Conservation (phyloP, 192 early-diverging fungal species). For the Coemansia javaensis region DNA sequence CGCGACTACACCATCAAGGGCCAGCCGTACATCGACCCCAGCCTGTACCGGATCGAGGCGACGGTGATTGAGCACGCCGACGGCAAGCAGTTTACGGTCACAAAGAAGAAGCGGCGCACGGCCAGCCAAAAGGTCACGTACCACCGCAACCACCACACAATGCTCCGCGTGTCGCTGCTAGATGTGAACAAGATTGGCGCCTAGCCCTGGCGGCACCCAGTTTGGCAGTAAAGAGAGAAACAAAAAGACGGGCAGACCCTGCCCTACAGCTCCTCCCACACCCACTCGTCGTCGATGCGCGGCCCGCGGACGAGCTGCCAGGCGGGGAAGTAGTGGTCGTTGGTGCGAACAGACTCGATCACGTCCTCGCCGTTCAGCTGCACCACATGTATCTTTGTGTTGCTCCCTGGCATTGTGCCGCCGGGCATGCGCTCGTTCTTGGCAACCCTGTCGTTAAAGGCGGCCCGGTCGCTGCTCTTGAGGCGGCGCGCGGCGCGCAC, state of each 20-base stretch:
- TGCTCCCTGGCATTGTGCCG: slow-evolving; percentile 22
- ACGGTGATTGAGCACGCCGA: slow-evolving; percentile 86
- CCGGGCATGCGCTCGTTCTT: not conserved
- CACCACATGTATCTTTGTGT: slow-evolving; percentile 15
- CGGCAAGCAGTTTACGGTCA: slow-evolving; percentile 63
- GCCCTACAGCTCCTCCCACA: slow-evolving; percentile 13
- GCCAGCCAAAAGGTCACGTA: slow-evolving; percentile 62
- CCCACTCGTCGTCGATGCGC: slow-evolving; percentile 18
- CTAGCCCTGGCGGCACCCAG: too few species aligned
- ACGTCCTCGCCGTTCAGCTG: slow-evolving; percentile 11
- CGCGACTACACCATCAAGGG: slow-evolving; percentile 82
- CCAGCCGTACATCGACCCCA: slow-evolving; percentile 72
- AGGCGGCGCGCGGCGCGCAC: slow-evolving; percentile 2
- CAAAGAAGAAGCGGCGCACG: slow-evolving; percentile 80
- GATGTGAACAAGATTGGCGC: slow-evolving; percentile 50
- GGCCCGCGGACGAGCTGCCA: slow-evolving; percentile 28
- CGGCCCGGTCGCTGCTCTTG: not conserved
- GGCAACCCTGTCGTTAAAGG: slow-evolving; percentile 15
- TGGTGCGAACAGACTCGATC: slow-evolving; percentile 16
- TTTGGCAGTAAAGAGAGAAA: not conserved
- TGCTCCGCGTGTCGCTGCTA: slow-evolving; percentile 66
- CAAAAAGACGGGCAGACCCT: not conserved
- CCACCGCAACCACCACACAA: slow-evolving; percentile 69
- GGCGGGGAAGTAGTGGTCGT: slow-evolving; percentile 31
- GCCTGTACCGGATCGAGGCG: slow-evolving; percentile 72